Evolutionary conservation across 352 stramenopile species (phyloP).

Genomic region (Phytophthora nicotianae): DNA sequence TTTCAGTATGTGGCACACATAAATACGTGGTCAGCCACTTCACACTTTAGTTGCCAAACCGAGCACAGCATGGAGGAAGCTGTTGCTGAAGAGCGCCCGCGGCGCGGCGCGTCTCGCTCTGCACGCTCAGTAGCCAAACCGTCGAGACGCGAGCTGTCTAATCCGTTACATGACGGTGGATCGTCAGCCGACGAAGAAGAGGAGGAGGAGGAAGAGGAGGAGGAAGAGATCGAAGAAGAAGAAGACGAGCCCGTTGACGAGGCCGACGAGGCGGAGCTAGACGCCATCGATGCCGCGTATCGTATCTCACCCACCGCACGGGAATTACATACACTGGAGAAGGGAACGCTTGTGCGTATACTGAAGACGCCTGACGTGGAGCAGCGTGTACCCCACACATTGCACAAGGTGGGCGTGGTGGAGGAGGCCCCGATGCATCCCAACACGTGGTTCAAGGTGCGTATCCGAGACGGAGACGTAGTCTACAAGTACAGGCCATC

Average conservation of each 20-base stretch:
- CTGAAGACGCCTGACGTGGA: conserved; percentile 78
- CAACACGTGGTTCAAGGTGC: conserved; percentile 89
- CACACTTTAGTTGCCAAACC: too few relatives aligned
- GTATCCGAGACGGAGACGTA: conserved; percentile 83
- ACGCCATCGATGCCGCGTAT: conserved; percentile 32
- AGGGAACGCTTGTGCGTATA: conserved; percentile 74
- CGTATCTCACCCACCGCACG: conserved; percentile 31
- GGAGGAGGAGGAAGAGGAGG: conserved; percentile 57
- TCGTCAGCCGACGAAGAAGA: conserved; percentile 51
- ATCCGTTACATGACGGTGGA: conserved; percentile 12
- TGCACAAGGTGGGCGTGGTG: conserved; percentile 79
- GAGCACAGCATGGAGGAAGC: conserved; percentile 23
- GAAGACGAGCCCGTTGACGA: conserved; percentile 53
- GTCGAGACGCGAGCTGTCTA: conserved; percentile 16
- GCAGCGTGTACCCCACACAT: conserved; percentile 82
- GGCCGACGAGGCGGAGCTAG: conserved; percentile 46
- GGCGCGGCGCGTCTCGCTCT: conserved; percentile 44
- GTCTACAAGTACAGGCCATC: conserved; percentile 89
- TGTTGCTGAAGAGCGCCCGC: conserved; percentile 25
- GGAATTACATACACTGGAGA: conserved; percentile 61
- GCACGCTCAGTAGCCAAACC: conserved; percentile 51
- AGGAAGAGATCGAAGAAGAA: conserved; percentile 62
- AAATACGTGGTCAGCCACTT: too few relatives aligned
- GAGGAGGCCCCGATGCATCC: conserved; percentile 83
- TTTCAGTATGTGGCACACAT: neutral